phyloP scores from a whole-genome alignment of 495 filamentous ascomycete genomes.

The Aspergillus indologenus region DNA sequence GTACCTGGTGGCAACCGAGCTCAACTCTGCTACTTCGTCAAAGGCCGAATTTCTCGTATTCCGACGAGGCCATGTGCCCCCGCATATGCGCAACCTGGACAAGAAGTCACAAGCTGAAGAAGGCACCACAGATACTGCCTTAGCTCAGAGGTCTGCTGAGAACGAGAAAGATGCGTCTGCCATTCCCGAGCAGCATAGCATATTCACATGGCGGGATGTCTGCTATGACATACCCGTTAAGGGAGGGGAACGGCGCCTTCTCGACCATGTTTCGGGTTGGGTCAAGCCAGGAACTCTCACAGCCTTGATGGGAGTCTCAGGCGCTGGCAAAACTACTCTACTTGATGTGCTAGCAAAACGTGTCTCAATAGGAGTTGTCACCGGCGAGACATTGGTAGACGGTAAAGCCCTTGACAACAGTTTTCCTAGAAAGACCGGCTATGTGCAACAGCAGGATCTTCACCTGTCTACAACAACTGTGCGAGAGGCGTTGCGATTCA shows the following conservation, averaged over 20 bases:
- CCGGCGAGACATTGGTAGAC: slow-evolving; percentile 54
- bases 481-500: slow-evolving; percentile 77
- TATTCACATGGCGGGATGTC: slow-evolving; percentile 75
- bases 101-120: slow-evolving; percentile 21
- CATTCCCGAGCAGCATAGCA: slow-evolving; percentile 52
- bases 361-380: slow-evolving; percentile 50
- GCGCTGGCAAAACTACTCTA: slow-evolving; percentile 67
- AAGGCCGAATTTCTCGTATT: slow-evolving; percentile 44
- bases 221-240: slow-evolving; percentile 66
- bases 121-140: slow-evolving; percentile 14
- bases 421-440: slow-evolving; percentile 89
- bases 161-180: slow-evolving; percentile 22
- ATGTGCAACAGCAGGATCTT: slow-evolving; percentile 91
- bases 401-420: slow-evolving; percentile 60
- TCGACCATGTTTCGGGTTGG: slow-evolving; percentile 63
- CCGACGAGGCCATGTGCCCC: slow-evolving; percentile 38
- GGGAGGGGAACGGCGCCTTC: slow-evolving; percentile 53
- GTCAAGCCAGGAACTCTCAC: slow-evolving; percentile 69
- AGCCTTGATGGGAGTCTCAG: slow-evolving; percentile 60
- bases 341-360: slow-evolving; percentile 60
- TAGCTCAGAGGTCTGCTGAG: slow-evolving; percentile 25
- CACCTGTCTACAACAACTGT: slow-evolving; percentile 82
- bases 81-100: slow-evolving; percentile 31
- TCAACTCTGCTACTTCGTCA: slow-evolving; percentile 44
- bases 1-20: slow-evolving; percentile 43